Base-by-base conservation (phyloP, 805 yeast genomes). In the Maudiozyma pseudohumilis region DNA sequence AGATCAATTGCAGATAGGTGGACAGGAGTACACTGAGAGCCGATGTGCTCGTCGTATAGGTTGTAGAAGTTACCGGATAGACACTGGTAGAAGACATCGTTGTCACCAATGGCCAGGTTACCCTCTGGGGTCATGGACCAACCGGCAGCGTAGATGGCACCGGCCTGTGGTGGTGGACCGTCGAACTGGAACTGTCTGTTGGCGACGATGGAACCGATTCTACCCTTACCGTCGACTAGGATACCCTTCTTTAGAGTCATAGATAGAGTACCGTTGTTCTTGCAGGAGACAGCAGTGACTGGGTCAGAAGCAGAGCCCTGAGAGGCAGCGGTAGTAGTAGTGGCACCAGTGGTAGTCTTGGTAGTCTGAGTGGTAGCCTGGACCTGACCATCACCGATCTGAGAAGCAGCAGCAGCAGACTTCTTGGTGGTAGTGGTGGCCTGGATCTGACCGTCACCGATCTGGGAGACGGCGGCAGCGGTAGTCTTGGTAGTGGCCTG, bases 131-230 rank as follows among this genome's bases (percentile, higher is more conserved):
- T 62, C 32, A 72, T 60, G 34, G 73, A 64, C 79, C 77, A 72
- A 44, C 78, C 78, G 31, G 71, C 71, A 44, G 80, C 77, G 50
- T 67, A 71, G 48, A 72, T 66, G 36, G 77, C 63, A 53, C 77
- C 79, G 20, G 76, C 79, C 66, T 77, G 83, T 45, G 83, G 82
- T 59, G 81, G 78, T 40, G 81, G 81, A 49, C 82, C 82, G 55
- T 77, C 82, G 52, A 76, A 76, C 64, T 76, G 83, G 70, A 77
- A 75, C 65, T 77, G 84, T 64, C 77, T 68, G 74, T 76, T 77
- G 34, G 82, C 72, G 45, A 77, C 83, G 60, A 77, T 75, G 32
- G 82, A 69, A 45, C 83, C 83, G 45, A 77, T 60, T 68, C 84
- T 73, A 34, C 77, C 78, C 42, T 62, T 48, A 15, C 68, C 49